Percentiles rank a stretch among this genome's conserved stretches.
Evolutionary conservation across 164 flowering plant genomes (phyloP).

Genomic region (Brasenia schreberi): DNA sequence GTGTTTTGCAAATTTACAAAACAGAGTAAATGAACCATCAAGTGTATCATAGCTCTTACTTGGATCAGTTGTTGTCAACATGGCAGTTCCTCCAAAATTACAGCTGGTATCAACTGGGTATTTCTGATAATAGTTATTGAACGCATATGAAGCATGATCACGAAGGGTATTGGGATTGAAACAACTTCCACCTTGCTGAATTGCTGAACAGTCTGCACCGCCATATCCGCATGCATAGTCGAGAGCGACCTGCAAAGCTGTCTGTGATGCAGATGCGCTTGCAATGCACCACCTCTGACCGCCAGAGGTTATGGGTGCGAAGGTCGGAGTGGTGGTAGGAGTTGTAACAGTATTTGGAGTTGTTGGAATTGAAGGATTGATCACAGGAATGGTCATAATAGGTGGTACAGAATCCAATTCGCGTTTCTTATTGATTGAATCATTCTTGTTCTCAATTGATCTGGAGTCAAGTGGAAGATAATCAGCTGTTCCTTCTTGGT

Average conservation of each 20-base stretch:
- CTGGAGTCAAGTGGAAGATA: background rate
- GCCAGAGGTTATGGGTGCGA: constrained; percentile 12
- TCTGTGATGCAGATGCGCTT: constrained; percentile 42
- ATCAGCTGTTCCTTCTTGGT: background rate
- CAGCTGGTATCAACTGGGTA: constrained; percentile 78
- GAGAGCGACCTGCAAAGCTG: constrained; percentile 59
- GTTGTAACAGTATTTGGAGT: constrained; percentile 7
- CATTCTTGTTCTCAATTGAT: background rate
- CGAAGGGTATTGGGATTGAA: constrained; percentile 48
- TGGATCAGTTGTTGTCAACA: constrained; percentile 52
- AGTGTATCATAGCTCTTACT: constrained; percentile 28
- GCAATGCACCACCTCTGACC: constrained; percentile 74
- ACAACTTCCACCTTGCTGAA: constrained; percentile 61
- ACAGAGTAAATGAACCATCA: background rate
- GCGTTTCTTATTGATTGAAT: background rate
- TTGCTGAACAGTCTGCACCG: constrained; percentile 65
- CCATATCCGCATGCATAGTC: constrained; percentile 91
- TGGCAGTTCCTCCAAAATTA: constrained; percentile 76
- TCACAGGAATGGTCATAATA: constrained; percentile 2
- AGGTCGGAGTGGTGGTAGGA: constrained; percentile 10
- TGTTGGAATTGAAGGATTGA: constrained; percentile 10
- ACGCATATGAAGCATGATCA: constrained; percentile 82
- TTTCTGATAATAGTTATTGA: constrained; percentile 71
- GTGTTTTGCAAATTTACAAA: background rate
- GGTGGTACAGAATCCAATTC: background rate